Evolutionary conservation across 768 basidiomycete species (phyloP).

Genomic region (Leucosporidium creatinivorum): DNA sequence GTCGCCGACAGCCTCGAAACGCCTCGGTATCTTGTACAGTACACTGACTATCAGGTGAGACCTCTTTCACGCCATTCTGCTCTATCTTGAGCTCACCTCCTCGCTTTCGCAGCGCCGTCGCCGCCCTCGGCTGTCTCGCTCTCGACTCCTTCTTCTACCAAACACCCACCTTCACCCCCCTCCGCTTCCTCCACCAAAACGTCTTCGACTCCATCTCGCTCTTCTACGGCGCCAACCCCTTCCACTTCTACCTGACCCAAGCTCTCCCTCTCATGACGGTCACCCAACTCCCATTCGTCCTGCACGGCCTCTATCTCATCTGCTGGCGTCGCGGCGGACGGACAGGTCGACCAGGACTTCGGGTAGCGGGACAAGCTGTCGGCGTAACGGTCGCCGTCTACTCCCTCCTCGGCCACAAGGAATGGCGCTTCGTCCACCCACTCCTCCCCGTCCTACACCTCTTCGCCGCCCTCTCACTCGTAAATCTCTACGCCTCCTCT

Average conservation of each 20-base stretch:
- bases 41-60: background rate
- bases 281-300: slow-evolving; percentile 62
- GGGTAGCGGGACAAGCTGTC: background rate
- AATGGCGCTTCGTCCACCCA: slow-evolving; percentile 95
- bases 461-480: slow-evolving; percentile 65
- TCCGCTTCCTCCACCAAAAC: slow-evolving; percentile 78
- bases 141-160: slow-evolving; percentile 69
- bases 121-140: slow-evolving; percentile 33
- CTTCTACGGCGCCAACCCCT: slow-evolving; percentile 82
- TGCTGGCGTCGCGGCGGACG: background rate
- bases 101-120: background rate
- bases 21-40: background rate
- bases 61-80: background rate
- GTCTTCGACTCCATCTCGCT: slow-evolving; percentile 67
- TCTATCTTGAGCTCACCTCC: background rate
- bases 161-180: slow-evolving; percentile 58
- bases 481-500: slow-evolving; percentile 43
- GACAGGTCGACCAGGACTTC: background rate
- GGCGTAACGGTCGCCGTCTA: slow-evolving; percentile 1
- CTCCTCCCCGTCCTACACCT: slow-evolving; percentile 75
- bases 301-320: slow-evolving; percentile 50
- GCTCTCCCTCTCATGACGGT: slow-evolving; percentile 74
- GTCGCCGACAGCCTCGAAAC: too few species aligned
- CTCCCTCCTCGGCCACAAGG: slow-evolving; percentile 83
- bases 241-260: slow-evolving; percentile 85